Evolutionary conservation across 2,329 filamentous ascomycete genomes (phyloP).

Genomic region (Diaporthe sp.): DNA sequence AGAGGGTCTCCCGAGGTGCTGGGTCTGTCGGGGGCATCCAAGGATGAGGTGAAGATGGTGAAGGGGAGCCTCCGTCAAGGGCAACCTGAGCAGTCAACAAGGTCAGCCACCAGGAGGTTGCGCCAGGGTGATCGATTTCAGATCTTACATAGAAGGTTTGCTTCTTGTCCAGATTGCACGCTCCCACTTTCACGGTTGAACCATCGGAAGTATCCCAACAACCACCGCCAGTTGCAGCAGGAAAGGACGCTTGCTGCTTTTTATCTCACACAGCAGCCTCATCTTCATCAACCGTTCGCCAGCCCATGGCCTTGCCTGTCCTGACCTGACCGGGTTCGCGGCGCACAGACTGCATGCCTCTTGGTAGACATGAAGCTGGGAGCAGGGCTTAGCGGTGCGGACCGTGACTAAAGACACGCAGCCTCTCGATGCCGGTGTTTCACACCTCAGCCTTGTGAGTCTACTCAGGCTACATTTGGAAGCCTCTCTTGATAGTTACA

Average conservation of each 20-base stretch:
- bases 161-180: not conserved
- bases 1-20: not conserved
- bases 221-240: not conserved
- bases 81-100: not conserved
- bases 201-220: not conserved
- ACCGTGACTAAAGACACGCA: not conserved
- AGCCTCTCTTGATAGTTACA: no score
- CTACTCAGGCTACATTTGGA: not conserved
- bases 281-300: not conserved
- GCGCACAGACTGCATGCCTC: not conserved
- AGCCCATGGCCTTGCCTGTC: not conserved
- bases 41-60: not conserved
- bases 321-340: not conserved
- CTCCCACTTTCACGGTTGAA: not conserved
- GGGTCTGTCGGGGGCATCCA: not conserved
- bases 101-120: not conserved
- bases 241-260: not conserved
- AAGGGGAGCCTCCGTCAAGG: not conserved
- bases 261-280: not conserved
- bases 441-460: not conserved
- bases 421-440: not conserved
- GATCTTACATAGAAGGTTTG: not conserved
- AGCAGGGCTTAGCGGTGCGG: not conserved
- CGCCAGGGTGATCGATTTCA: not conserved
- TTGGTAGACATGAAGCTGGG: not conserved